A percentile compares a stretch with the other conserved stretches of the same genome.
phyloP scores from a whole-genome alignment of 106 monocot genomes.

The Hemerocallis citrina region DNA sequence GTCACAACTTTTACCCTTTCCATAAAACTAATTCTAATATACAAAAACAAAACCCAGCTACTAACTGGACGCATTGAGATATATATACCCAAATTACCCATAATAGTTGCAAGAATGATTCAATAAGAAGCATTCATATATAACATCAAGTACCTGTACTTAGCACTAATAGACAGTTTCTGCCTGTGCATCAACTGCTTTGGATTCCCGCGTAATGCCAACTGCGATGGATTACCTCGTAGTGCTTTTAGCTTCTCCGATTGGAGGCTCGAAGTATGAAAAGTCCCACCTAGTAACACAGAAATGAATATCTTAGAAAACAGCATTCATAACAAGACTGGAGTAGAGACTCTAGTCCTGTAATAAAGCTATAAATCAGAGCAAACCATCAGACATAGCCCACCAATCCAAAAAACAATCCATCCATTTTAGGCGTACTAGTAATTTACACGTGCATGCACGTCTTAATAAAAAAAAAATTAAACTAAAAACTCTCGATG shows the following conservation, averaged over 20 bases:
- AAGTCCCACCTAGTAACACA: conserved; percentile 3
- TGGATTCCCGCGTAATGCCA: conserved; percentile 1
- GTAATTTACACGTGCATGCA: too few relatives aligned
- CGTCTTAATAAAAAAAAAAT: too few relatives aligned
- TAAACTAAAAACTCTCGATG: too few relatives aligned
- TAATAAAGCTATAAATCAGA: too few relatives aligned
- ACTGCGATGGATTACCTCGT: background rate
- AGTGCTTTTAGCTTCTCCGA: conserved; percentile 3
- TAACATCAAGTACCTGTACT: conserved; percentile 7
- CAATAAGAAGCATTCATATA: background rate
- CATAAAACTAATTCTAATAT: background rate
- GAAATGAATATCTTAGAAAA: background rate
- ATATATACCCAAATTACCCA: too few relatives aligned
- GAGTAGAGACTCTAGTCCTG: too few relatives aligned
- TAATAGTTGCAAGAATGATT: too few relatives aligned
- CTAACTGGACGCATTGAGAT: too few relatives aligned
- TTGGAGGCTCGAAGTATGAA: conserved; percentile 7
- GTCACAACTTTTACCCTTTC: background rate
- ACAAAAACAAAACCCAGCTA: background rate
- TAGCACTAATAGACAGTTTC: conserved; percentile 7
- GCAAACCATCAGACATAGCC: too few relatives aligned
- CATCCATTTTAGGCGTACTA: too few relatives aligned
- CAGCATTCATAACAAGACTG: too few relatives aligned
- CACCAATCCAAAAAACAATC: too few relatives aligned
- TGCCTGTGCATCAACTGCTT: background rate